A percentile compares a stretch with the other conserved stretches of the same genome.
Conservation (phyloP, 2,329 filamentous ascomycete species). For the Talaromyces piceae region DNA sequence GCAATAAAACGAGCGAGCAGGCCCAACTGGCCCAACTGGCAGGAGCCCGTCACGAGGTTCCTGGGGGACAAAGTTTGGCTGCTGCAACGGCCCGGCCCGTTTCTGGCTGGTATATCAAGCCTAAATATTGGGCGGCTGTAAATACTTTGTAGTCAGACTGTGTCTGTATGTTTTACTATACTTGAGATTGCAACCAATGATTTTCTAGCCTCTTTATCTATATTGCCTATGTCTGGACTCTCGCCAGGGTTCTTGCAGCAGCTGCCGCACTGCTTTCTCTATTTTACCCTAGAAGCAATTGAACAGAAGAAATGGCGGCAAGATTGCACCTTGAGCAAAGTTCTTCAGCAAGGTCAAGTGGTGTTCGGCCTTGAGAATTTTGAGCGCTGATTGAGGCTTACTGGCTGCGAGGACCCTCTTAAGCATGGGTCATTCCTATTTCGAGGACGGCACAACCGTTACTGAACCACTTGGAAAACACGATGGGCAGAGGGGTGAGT, state of each 20-base stretch:
- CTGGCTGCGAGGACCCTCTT: too few species aligned
- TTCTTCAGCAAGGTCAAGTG: neutral
- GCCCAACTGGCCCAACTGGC: neutral
- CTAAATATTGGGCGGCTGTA: neutral
- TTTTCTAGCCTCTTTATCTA: too few species aligned
- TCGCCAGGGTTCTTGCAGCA: too few species aligned
- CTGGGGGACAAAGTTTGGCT: neutral
- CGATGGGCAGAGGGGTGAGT: slow-evolving; percentile 1
- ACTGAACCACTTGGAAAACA: too few species aligned
- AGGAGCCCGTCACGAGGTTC: neutral
- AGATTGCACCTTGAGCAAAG: neutral
- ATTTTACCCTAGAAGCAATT: too few species aligned
- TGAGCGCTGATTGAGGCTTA: neutral
- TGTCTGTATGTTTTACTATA: too few species aligned
- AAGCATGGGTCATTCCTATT: neutral
- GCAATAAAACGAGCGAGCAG: too few species aligned
- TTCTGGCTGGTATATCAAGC: neutral
- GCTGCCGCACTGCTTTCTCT: too few species aligned
- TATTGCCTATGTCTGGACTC: too few species aligned
- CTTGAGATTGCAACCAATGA: too few species aligned
- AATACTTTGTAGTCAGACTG: too few species aligned
- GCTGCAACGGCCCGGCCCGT: neutral
- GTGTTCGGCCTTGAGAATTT: neutral
- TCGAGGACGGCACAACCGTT: neutral
- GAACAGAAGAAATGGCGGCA: too few species aligned